phyloP scores from a whole-genome alignment of 345 rosid genomes.

The Rhizophora mangle region DNA sequence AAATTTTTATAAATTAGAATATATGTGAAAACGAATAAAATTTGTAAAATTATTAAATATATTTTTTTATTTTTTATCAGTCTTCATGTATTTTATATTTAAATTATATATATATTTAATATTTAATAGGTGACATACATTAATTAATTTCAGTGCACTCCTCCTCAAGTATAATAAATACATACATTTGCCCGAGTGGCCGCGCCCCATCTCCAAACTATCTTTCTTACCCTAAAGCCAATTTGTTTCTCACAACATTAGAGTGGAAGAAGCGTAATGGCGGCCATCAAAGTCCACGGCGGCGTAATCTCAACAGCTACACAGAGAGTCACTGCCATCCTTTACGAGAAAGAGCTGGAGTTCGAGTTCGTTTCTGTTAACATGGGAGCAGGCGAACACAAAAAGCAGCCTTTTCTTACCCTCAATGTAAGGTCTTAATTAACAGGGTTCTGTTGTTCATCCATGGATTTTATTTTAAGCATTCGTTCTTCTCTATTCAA shows the following conservation, averaged over 20 bases:
- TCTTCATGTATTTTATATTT: no score
- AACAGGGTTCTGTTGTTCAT: not conserved
- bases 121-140: no score
- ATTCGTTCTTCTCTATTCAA: not conserved
- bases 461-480: not conserved
- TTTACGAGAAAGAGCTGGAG: conserved; percentile 56
- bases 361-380: conserved; percentile 51
- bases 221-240: no score
- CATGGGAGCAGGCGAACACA: conserved; percentile 57
- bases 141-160: no score
- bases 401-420: conserved; percentile 46
- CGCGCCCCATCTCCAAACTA: no score
- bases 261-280: conserved; percentile 23
- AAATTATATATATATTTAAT: no score
- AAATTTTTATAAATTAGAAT: no score
- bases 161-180: no score
- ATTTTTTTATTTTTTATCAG: no score
- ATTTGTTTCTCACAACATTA: not conserved
- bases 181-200: not conserved
- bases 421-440: conserved; percentile 43
- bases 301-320: conserved; percentile 41
- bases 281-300: conserved; percentile 46
- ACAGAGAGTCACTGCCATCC: conserved; percentile 46
- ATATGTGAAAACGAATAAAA: no score
- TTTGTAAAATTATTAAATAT: no score